Base-by-base conservation (phyloP, 345 rosid genomes). In the Salix viminalis region DNA sequence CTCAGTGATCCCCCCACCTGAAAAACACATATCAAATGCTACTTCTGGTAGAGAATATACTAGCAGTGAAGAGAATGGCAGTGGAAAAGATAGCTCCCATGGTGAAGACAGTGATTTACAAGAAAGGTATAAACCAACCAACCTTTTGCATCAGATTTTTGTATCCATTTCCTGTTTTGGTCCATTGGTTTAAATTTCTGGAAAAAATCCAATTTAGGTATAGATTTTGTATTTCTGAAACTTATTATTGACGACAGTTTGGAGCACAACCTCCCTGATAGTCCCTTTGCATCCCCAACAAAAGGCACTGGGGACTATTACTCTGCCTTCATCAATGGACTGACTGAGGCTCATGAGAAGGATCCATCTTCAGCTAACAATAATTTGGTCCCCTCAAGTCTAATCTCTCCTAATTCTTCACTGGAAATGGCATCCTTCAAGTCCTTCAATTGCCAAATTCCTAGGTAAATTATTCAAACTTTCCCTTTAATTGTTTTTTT, bases 361-460 rank as follows among this genome's bases (percentile, higher is more conserved):
- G 87, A 82, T 74, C 34, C 76, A 2, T 37, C 76, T 24, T n/a
- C 85, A 62, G 61, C 85, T 75, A 75, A 85, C 91, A 86, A 79
- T 70, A 87, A 76, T 58, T 48, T 76, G 64, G 86, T 72, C 32
- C 21, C 88, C 56, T 70, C 84, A 41, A 60, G 86, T 72, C 75
- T 86, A 36, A 58, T 82, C 66, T 80, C 86, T 46, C 72, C 80
- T 68, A 82, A 74, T 85, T 74, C 85, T 23, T 68, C 91, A 19
- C 56, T 88, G 37, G 95, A 89, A 80, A 84, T 80, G 82, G 84
- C 90, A 44, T 83, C 92, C 34, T 87, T 88, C 86, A 88, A 86
- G 64, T 79, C 93, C 52, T 90, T 91, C 83, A 94, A 91, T 79
- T 94, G 87, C 86, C 97, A 92, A 81, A 79, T 91, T 62, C 94